phyloP scores from a whole-genome alignment of 2,329 filamentous ascomycete genomes.

The Orbilia javanica region DNA sequence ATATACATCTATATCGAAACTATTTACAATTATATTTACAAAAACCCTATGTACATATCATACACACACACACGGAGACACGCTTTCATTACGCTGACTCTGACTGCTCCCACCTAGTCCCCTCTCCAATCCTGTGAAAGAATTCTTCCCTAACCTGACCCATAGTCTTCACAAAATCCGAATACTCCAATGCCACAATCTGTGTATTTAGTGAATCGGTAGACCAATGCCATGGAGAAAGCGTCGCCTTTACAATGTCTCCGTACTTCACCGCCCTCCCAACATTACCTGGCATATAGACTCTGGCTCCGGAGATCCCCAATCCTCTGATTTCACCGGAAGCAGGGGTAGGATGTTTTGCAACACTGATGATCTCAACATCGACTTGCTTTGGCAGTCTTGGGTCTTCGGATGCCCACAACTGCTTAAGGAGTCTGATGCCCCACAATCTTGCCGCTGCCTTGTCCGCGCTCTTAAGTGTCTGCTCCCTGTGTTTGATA shows the following conservation, averaged over 20 bases:
- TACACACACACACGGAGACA: no score
- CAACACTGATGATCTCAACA: conserved; percentile 45
- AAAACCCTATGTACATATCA: conserved; percentile 13
- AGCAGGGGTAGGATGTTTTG: conserved; percentile 8
- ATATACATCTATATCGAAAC: neutral
- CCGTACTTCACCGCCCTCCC: conserved; percentile 34
- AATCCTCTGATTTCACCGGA: conserved; percentile 34
- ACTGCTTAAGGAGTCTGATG: conserved; percentile 36
- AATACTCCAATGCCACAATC: conserved; percentile 54
- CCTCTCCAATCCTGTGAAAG: conserved; percentile 54
- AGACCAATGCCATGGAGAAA: conserved; percentile 47
- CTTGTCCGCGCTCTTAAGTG: conserved; percentile 30
- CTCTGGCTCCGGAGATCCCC: conserved; percentile 35
- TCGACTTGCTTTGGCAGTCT: conserved; percentile 10
- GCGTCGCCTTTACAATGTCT: conserved; percentile 36
- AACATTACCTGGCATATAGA: conserved; percentile 35
- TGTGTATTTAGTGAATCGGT: conserved; percentile 36
- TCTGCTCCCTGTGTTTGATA: conserved; percentile 18
- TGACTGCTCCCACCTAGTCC: conserved; percentile 29
- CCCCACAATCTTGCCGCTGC: conserved; percentile 31
- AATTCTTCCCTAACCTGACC: conserved; percentile 30
- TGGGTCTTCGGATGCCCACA: conserved; percentile 26
- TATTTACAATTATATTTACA: conserved; percentile 21
- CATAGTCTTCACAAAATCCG: conserved; percentile 34
- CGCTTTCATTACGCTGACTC: neutral